phyloP scores from a whole-genome alignment of 2,329 filamentous ascomycete genomes.

The Hirsutella thompsonii region DNA sequence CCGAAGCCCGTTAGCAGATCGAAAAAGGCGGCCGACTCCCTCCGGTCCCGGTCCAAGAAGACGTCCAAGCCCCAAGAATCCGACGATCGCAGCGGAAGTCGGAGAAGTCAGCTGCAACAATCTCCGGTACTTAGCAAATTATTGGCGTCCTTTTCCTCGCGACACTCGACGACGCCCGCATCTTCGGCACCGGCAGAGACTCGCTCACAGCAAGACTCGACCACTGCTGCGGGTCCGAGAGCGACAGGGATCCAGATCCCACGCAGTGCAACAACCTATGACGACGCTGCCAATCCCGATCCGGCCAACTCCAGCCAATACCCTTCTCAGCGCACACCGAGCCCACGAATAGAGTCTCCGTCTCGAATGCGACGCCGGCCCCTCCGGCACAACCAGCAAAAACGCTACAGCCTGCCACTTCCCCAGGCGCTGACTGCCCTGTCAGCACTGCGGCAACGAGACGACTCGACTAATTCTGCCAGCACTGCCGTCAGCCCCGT shows the following conservation, averaged over 20 bases:
- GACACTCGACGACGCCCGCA: neutral
- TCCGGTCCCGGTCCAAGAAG: neutral
- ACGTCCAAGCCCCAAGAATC: neutral
- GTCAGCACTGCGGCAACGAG: neutral
- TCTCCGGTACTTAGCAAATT: constrained; percentile 6
- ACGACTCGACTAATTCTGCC: neutral
- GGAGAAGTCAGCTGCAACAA: constrained; percentile 1
- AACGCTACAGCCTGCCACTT: constrained; percentile 1
- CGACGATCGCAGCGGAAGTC: constrained; percentile 2
- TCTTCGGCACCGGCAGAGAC: neutral
- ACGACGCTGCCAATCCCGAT: constrained; percentile 12
- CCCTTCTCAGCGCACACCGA: neutral
- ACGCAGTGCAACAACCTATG: constrained; percentile 13
- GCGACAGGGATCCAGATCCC: constrained; percentile 9
- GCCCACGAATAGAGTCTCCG: neutral
- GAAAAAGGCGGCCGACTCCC: constrained; percentile 1
- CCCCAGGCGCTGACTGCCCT: neutral
- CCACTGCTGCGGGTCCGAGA: neutral
- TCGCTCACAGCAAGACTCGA: neutral
- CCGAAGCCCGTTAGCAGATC: constrained; percentile 4
- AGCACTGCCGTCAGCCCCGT: neutral
- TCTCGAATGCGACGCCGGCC: neutral
- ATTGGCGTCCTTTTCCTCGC: constrained; percentile 4
- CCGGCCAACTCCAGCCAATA: constrained; percentile 4
- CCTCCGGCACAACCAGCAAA: constrained; percentile 4